Evolutionary conservation across 108 stramenopile genomes (phyloP), one percentile per base, ranked within the genome.

Genomic region (Cyclotella kingstonii): DNA sequence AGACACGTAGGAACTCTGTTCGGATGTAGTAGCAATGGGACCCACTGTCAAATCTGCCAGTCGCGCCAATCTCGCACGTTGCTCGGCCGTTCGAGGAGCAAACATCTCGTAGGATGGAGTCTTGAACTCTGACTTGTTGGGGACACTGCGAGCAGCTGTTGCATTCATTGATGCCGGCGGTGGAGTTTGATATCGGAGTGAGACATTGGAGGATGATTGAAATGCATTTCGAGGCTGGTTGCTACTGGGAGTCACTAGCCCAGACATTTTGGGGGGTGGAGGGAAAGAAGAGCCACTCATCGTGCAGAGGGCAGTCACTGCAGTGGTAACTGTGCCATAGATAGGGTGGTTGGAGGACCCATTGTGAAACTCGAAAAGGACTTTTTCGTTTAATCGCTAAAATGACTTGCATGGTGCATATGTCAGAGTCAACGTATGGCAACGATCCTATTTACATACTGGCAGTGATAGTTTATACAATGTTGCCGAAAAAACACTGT

Each of bases 11-110:
- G 27, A 19, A 19, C 14, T 30, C 34, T 5, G n/a, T 36, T 52
- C 22, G 35, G 11, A 26, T 42, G 43, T 18, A 39, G 19, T 0
- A 39, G 8, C 39, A 50, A 18, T 15, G 77, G 86, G 91, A 21
- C 90, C 87, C 3, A 84, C 82, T 5, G 87, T 92, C 78, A 92
- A 68, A 9, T 71, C 82, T 1, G 83, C 87, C 45, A 93, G 73
- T 12, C 84, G 67, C 21, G 77, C 58, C 63, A 89, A 50, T 36
- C 87, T 72, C 15, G 69, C 45, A 11, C 86, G 67, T 62, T 89
- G 87, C 4, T 77, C 63, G 36, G 84, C 51, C 2, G 84, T 58
- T 30, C 92, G 79, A 0, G 92, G 92, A 1, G 92, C 92, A 73
- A 73, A 93, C 14, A 71, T 67, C 51, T 93, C 92, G 58, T 93